phyloP scores from a whole-genome alignment of 148 eudicot species.

The Heliosperma pusillum region DNA sequence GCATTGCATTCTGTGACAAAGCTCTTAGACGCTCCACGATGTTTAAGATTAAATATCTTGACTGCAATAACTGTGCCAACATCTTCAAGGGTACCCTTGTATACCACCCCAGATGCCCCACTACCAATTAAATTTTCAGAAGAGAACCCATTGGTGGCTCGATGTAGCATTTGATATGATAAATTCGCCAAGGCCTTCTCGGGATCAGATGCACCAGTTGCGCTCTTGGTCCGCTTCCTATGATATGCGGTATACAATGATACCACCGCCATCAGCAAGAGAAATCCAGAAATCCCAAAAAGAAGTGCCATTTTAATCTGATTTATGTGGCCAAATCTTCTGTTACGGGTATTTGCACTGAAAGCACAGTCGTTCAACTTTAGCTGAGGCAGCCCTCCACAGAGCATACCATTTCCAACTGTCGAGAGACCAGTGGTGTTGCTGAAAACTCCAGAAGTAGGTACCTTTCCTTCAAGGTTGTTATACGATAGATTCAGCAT shows the following conservation, averaged over 20 bases:
- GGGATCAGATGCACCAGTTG: not conserved
- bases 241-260: not conserved
- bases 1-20: constrained; percentile 19
- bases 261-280: constrained; percentile 8
- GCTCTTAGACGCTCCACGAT: constrained; percentile 19
- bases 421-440: constrained; percentile 30
- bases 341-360: not conserved
- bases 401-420: constrained; percentile 34
- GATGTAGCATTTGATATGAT: constrained; percentile 24
- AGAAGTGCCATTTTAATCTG: constrained; percentile 5
- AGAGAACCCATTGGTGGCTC: constrained; percentile 35
- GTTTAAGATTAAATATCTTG: constrained; percentile 22
- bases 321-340: not conserved
- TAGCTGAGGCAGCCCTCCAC: constrained; percentile 37
- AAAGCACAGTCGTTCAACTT: constrained; percentile 23
- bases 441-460: constrained; percentile 29
- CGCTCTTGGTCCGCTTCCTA: constrained; percentile 5
- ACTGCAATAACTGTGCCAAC: constrained; percentile 17
- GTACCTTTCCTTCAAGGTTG: constrained; percentile 39
- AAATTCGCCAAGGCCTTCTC: constrained; percentile 12
- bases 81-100: constrained; percentile 22
- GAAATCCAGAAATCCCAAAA: constrained; percentile 12
- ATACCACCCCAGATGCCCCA: constrained; percentile 31
- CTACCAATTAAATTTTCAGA: constrained; percentile 20
- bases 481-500: constrained; percentile 32